Evolutionary conservation across 2,329 filamentous ascomycete species (phyloP), one percentile per base, ranked within the genome.

Genomic region (Cladosporium sp.): DNA sequence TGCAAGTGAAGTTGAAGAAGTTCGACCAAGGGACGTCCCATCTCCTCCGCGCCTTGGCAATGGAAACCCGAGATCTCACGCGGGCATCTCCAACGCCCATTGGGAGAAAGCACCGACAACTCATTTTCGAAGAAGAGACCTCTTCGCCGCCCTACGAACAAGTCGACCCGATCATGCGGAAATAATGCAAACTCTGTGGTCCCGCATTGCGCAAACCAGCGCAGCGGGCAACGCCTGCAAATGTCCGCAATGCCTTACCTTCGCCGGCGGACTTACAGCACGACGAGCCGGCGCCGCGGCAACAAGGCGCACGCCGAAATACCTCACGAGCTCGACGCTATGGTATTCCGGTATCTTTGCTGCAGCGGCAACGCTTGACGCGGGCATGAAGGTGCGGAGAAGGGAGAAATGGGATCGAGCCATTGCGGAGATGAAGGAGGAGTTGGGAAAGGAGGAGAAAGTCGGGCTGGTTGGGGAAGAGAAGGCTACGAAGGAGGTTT

Each of bases 311-410:
- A 72, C 35, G 69, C 76, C 67, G 72, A 82, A 57, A 53, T 63
- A 60, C 49, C 51, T 68, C 55, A 83, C 53, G 75, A 84, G 62
- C 2, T 69, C 69, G 29, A 86, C 84, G 19, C 79, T 84, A 33
- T 79, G 78, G 63, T 88, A 87, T 61, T 84, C 84, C 20, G 79
- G 82, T 29, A 77, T 85, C 48, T 78, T 86, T 59, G 83, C 81
- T 4, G 79, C 80, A 2, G 84, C 83, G 2, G 77, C 83, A 9
- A 70, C 85, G 3, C 70, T 79, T 25, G 85, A 89, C 63, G 78
- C 79, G 5, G 71, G 73, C 22, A 64, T 69, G 25, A 87, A 88
- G 62, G 73, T 79, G 48, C 70, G 72, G 35, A 73, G 80, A 54
- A 74, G 78, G 40, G 73, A 72, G 54, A 76, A 83, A 55, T 79